phyloP scores from a whole-genome alignment of 768 basidiomycete species.

The Imleria badia region DNA sequence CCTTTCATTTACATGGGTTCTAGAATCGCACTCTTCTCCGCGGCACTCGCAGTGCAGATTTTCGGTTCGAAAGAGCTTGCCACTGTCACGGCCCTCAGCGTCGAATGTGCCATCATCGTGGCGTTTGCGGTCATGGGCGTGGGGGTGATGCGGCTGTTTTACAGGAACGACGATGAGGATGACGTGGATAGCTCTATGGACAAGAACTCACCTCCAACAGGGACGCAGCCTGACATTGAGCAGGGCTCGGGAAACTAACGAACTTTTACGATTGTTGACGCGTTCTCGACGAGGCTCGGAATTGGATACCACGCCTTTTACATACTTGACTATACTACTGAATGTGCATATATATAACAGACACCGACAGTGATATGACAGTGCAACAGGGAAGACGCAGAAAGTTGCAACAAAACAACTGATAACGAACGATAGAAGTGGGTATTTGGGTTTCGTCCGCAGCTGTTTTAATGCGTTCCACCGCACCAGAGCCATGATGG shows the following conservation, averaged over 20 bases:
- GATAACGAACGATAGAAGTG: too few species aligned
- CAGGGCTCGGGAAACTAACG: not conserved
- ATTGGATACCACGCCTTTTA: not conserved
- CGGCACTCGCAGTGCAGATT: not conserved
- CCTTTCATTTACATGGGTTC: not conserved
- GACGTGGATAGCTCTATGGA: not conserved
- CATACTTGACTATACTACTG: too few species aligned
- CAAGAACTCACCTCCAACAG: not conserved
- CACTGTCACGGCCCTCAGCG: not conserved
- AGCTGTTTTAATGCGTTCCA: not conserved
- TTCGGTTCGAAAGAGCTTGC: constrained; percentile 2
- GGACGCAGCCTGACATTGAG: not conserved
- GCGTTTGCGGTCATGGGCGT: not conserved
- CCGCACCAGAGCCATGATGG: not conserved
- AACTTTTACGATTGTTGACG: not conserved
- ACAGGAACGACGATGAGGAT: not conserved
- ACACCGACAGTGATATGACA: too few species aligned
- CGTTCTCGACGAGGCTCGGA: not conserved
- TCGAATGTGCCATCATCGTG: constrained; percentile 8
- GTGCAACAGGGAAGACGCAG: too few species aligned
- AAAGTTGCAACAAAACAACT: too few species aligned
- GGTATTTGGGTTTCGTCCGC: not conserved
- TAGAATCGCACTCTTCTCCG: too few species aligned
- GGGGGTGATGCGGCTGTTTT: constrained; percentile 3
- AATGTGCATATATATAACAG: too few species aligned